These are phyloP conservation scores for Fusarium papillatum DNA, from an alignment of 2,329 filamentous ascomycete species.

Conservation along the genomic window DNA sequence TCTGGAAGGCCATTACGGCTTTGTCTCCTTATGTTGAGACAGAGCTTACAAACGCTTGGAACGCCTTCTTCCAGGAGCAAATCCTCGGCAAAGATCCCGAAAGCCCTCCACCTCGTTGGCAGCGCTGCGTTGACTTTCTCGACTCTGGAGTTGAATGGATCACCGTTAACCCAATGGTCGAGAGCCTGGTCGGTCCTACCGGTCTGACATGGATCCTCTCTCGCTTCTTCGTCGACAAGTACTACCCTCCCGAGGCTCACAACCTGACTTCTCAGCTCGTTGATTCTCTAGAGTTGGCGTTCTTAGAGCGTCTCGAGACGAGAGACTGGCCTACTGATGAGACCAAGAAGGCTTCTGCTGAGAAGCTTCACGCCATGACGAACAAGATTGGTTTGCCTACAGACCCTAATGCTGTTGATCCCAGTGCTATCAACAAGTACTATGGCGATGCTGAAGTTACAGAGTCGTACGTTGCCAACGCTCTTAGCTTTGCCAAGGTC, in stretches of 20 bases:
- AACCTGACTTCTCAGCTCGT: constrained; percentile 77
- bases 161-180: not conserved
- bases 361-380: constrained; percentile 76
- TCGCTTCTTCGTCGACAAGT: constrained; percentile 78
- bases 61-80: constrained; percentile 70
- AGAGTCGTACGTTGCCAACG: constrained; percentile 70
- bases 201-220: constrained; percentile 77
- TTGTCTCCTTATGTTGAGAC: constrained; percentile 69
- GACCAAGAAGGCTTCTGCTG: constrained; percentile 69
- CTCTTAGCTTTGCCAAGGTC: constrained; percentile 63
- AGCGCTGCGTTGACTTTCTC: constrained; percentile 11
- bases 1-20: constrained; percentile 72
- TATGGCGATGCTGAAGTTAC: constrained; percentile 67
- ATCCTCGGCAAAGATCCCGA: constrained; percentile 59
- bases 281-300: constrained; percentile 77
- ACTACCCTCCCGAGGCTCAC: constrained; percentile 77
- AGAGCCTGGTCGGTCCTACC: not conserved
- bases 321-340: constrained; percentile 76
- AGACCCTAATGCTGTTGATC: constrained; percentile 72
- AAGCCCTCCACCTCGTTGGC: constrained; percentile 20
- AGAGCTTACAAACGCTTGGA: constrained; percentile 70
- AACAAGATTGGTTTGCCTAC: constrained; percentile 79
- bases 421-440: constrained; percentile 66
- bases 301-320: constrained; percentile 69
- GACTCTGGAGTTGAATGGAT: constrained; percentile 24